Conservation (phyloP, 2,329 filamentous ascomycete genomes). For the Scedosporium aurantiacum region DNA sequence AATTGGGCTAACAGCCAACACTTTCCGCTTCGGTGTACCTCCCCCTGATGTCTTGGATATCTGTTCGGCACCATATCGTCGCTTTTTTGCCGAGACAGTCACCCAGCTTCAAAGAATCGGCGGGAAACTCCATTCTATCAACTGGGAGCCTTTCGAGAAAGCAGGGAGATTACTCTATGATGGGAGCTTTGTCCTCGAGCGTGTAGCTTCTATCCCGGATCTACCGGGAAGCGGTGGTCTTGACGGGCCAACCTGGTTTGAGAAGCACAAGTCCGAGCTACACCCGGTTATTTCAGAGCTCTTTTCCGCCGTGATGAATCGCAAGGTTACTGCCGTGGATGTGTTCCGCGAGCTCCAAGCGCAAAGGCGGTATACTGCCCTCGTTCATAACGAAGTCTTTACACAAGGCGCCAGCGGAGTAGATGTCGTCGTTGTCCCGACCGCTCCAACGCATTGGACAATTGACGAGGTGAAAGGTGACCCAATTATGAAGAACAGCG, state of each 20-base stretch:
- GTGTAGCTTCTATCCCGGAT: conserved; percentile 36
- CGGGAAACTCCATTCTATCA: conserved; percentile 28
- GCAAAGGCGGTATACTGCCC: conserved; percentile 30
- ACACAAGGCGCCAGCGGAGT: conserved; percentile 23
- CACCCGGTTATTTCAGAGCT: conserved; percentile 31
- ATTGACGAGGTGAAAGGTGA: conserved; percentile 38
- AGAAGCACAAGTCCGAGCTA: conserved; percentile 25
- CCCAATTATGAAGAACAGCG: conserved; percentile 42
- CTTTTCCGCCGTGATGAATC: conserved; percentile 31
- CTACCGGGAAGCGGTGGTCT: not conserved
- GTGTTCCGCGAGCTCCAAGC: conserved; percentile 36
- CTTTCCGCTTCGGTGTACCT: conserved; percentile 37
- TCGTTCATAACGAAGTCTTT: conserved; percentile 13
- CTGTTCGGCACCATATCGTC: conserved; percentile 30
- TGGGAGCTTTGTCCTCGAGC: conserved; percentile 45
- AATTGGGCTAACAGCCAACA: conserved; percentile 12
- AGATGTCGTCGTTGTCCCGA: conserved; percentile 44
- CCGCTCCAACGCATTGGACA: conserved; percentile 39
- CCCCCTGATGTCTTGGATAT: conserved; percentile 24
- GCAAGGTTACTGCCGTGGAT: conserved; percentile 23
- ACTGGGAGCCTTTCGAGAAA: conserved; percentile 38
- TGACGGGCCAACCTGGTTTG: conserved; percentile 21
- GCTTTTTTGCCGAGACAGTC: conserved; percentile 24
- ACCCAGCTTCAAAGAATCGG: conserved; percentile 29
- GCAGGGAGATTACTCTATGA: conserved; percentile 45